Conservation (phyloP, 129 eudicot genomes). For the Logfia minima region DNA sequence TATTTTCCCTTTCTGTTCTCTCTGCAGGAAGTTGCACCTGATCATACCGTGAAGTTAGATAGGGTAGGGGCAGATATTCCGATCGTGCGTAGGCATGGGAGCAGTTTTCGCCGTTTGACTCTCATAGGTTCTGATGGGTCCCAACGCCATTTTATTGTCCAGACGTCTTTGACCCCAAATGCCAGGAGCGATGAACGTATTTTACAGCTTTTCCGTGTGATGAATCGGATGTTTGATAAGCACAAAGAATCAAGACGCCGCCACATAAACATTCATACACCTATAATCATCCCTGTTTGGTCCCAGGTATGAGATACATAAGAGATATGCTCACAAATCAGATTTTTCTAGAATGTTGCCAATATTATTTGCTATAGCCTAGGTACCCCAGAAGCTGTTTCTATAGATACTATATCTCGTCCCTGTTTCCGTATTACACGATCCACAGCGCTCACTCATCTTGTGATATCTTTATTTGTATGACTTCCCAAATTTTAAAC, state of each 20-base stretch:
- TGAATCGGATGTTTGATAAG: constrained; percentile 97
- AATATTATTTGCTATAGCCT: neutral
- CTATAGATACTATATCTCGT: neutral
- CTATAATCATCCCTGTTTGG: constrained; percentile 98
- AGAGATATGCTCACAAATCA: neutral
- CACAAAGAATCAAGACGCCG: constrained; percentile 98
- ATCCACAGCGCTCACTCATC: neutral
- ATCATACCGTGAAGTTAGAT: constrained; percentile 95
- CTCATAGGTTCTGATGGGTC: constrained; percentile 98
- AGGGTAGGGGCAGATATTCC: constrained; percentile 96
- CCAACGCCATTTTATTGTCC: constrained; percentile 97
- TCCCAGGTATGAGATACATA: constrained; percentile 63
- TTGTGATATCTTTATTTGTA: neutral
- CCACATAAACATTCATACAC: constrained; percentile 93
- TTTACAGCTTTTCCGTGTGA: constrained; percentile 93
- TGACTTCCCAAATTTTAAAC: constrained; percentile 11
- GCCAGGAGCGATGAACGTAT: constrained; percentile 97
- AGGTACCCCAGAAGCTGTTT: neutral
- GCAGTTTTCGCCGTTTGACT: constrained; percentile 94
- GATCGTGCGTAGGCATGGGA: constrained; percentile 95
- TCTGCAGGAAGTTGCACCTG: constrained; percentile 95
- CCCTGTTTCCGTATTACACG: neutral
- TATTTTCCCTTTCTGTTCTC: neutral
- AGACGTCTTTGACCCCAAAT: constrained; percentile 95
- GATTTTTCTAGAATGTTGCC: neutral